Evolutionary conservation across 2,329 filamentous ascomycete genomes (phyloP), one percentile per base, ranked within the genome.

Genomic region (Lecanicillium sp.): DNA sequence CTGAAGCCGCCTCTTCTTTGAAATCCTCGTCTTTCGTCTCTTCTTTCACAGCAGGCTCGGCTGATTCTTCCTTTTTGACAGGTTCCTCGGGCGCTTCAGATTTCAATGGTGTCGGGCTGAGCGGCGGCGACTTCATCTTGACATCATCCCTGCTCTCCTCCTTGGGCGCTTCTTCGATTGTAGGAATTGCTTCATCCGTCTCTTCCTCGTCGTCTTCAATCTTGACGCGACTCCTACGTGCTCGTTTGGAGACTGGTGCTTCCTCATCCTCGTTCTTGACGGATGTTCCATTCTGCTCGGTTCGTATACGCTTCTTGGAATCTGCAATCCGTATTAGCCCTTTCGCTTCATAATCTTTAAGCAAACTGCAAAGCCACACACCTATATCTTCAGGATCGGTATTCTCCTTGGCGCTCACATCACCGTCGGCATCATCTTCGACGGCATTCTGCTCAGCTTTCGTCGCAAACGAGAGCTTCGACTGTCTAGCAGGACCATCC

Each of bases 401-500:
- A 31, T 65, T 62, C 43, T 65, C 62, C 38, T 65, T 63, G 5
- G 51, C 46, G 34, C 48, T 56, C 29, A 30, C 51, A 37, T 52
- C 48, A 37, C 47, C 48, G 8, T 54, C 53, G 12, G 39, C 46
- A 5, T 52, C 50, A 18, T 56, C 51, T 33, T 60, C 49, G 37
- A 50, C 52, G 42, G 60, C 62, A 36, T 59, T 54, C 22, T 25
- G 22, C 7, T 11, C 22, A 7, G 7, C 22, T 53, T 76, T 78
- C 35, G 77, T 79, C 27, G 79, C 78, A 54, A 94, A 94, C 0
- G 83, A 73, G 29, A 94, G 65, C 49, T 80, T 92, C 1, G 85
- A 82, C 59, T 95, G 87, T 57, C 87, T 83, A 28, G 73, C 71
- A 11, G 78, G 75, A 14, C 73, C 47, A 5, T 48, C 65, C 1